Evolutionary conservation across 129 eudicot genomes (phyloP).

Genomic region (Tagetes patula): DNA sequence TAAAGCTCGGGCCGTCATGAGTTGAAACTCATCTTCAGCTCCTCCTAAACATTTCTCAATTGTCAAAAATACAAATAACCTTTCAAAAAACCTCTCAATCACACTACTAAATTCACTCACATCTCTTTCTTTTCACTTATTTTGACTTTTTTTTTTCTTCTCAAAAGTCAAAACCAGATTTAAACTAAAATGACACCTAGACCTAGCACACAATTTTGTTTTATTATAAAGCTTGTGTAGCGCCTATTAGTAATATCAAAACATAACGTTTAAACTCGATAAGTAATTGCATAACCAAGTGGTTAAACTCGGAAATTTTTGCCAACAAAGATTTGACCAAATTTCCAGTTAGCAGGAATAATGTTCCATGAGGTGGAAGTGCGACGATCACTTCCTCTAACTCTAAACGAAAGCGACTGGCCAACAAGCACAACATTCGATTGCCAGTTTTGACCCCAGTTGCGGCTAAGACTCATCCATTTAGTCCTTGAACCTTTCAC

Average conservation of each 20-base stretch:
- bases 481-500: constrained; percentile 64
- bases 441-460: constrained; percentile 91
- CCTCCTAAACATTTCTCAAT: constrained; percentile 26
- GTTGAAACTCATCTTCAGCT: constrained; percentile 32
- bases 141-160: background rate
- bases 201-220: constrained; percentile 20
- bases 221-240: constrained; percentile 18
- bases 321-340: constrained; percentile 73
- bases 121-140: constrained; percentile 1
- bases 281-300: background rate
- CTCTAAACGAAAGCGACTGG: constrained; percentile 68
- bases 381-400: constrained; percentile 62
- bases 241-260: constrained; percentile 7
- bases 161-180: constrained; percentile 20
- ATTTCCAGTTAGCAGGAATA: constrained; percentile 63
- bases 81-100: background rate
- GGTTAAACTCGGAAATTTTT: constrained; percentile 56
- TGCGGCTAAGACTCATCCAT: constrained; percentile 68
- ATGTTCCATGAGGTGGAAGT: constrained; percentile 71
- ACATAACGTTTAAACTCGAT: background rate
- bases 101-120: constrained; percentile 21
- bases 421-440: constrained; percentile 54
- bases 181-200: constrained; percentile 15
- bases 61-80: constrained; percentile 2
- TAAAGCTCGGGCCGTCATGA: constrained; percentile 2